These are phyloP conservation scores for Fraxinus albicans DNA, from an alignment of 305 asterid species.

Conservation along the genomic window DNA sequence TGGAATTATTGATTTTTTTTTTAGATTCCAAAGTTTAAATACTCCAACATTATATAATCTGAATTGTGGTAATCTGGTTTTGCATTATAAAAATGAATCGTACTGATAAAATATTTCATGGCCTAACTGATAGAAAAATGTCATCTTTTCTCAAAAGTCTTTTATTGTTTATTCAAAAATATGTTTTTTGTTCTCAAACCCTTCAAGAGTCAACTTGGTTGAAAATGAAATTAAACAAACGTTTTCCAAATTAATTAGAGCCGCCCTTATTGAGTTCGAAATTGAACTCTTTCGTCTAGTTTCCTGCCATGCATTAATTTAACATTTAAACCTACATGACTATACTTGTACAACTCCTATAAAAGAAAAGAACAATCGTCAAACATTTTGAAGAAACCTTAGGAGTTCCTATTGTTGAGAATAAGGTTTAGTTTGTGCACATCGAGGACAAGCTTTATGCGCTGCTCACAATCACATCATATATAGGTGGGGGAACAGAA, in stretches of 20 bases:
- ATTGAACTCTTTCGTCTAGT: background rate
- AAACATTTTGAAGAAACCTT: background rate
- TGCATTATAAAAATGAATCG: background rate
- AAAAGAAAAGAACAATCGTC: background rate
- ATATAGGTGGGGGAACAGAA: no score
- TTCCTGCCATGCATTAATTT: constrained; percentile 6
- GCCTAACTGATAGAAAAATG: background rate
- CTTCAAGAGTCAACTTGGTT: constrained; percentile 4
- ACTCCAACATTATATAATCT: background rate
- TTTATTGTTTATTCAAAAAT: background rate
- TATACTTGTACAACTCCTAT: background rate
- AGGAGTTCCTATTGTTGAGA: background rate
- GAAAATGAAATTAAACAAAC: constrained; percentile 9
- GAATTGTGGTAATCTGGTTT: background rate
- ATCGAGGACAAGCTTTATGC: background rate
- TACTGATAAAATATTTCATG: background rate
- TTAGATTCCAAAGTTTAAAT: background rate
- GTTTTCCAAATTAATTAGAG: background rate
- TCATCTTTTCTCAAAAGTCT: background rate
- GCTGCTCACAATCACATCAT: no score
- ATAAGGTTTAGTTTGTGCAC: background rate
- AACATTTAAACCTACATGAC: background rate
- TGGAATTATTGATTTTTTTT: background rate
- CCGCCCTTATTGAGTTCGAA: constrained; percentile 29
- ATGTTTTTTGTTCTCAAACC: constrained; percentile 17